A percentile compares a stretch with the other conserved stretches of the same genome.
Conservation (phyloP, 129 eudicot species). For the Pseudognaphalium luteoalbum region DNA sequence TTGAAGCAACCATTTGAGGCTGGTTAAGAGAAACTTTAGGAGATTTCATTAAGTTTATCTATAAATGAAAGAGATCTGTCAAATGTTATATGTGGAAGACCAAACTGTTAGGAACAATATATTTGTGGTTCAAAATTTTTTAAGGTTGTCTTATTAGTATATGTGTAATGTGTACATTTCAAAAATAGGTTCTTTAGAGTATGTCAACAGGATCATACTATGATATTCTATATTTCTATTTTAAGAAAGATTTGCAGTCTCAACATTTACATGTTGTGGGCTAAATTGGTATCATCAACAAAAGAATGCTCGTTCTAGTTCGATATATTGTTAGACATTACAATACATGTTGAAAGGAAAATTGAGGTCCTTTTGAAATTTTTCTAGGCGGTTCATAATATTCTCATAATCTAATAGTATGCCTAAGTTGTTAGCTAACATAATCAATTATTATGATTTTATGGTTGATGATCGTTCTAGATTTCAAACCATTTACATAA, state of each 20-base stretch:
- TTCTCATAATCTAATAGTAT: too few species aligned
- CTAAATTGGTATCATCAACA: background rate
- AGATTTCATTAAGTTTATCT: slow-evolving; percentile 26
- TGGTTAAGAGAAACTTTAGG: slow-evolving; percentile 50
- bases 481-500: too few species aligned
- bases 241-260: background rate
- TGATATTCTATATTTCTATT: background rate
- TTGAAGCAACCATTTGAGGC: slow-evolving; percentile 48
- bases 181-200: slow-evolving; percentile 8
- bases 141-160: slow-evolving; percentile 19
- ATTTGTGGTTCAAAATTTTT: slow-evolving; percentile 11
- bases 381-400: too few species aligned
- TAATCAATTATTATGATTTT: too few species aligned
- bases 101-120: slow-evolving; percentile 29
- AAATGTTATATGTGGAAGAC: slow-evolving; percentile 37
- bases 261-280: background rate
- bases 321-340: too few species aligned
- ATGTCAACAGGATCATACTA: background rate
- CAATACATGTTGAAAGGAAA: too few species aligned
- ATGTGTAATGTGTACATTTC: background rate
- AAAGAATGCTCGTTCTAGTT: too few species aligned
- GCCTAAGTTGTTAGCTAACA: too few species aligned
- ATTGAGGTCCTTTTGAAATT: too few species aligned
- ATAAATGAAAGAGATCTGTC: slow-evolving; percentile 21
- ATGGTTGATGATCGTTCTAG: too few species aligned